These are phyloP conservation scores for Mycena venus DNA, from an alignment of 768 basidiomycete species.

Conservation along the genomic window DNA sequence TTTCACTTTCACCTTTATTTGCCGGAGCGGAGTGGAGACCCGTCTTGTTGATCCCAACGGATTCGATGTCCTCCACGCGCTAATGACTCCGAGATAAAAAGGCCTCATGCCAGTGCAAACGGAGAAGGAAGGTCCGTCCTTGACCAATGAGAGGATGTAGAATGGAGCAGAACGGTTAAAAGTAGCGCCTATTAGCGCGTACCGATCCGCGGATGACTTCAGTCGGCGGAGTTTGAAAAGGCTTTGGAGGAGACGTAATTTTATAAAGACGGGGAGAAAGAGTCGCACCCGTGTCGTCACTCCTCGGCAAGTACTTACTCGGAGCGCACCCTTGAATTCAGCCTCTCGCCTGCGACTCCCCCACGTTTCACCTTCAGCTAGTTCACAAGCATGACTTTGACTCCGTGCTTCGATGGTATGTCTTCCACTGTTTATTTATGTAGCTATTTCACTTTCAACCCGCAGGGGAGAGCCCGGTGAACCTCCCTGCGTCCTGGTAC, in stretches of 20 bases:
- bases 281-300: neutral
- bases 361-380: neutral
- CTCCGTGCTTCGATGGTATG: neutral
- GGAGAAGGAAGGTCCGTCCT: no score
- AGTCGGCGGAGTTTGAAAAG: neutral
- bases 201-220: neutral
- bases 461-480: neutral
- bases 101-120: no score
- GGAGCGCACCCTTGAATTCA: neutral
- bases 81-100: no score
- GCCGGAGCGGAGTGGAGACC: no score
- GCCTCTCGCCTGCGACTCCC: neutral
- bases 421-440: neutral
- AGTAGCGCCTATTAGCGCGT: no score
- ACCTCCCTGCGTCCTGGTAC: neutral
- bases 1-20: no score
- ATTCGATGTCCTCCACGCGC: no score
- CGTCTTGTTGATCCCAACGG: no score
- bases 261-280: neutral
- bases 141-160: no score
- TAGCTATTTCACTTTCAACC: neutral
- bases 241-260: neutral
- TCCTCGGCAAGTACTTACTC: neutral
- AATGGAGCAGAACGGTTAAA: no score
- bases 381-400: neutral